Evolutionary conservation across 2,329 filamentous ascomycete genomes (phyloP).

Genomic region (Aspergillus terreus): DNA sequence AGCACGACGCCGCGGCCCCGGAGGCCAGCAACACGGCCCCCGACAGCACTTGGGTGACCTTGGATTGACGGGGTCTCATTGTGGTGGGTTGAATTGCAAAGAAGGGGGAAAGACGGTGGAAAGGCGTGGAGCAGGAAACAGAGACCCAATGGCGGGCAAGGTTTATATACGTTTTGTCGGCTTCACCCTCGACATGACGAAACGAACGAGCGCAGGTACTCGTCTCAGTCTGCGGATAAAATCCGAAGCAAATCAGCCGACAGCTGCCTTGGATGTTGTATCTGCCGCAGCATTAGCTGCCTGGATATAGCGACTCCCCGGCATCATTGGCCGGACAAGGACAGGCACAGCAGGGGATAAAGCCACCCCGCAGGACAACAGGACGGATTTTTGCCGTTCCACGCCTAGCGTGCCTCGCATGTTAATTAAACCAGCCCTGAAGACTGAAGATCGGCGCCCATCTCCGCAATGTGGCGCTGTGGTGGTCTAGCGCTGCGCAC

Average conservation of each 20-base stretch:
- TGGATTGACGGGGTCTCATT: background rate
- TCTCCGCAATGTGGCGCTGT: too few species aligned
- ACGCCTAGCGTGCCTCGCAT: too few species aligned
- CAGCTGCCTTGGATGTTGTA: background rate
- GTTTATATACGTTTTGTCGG: background rate
- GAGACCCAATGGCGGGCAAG: background rate
- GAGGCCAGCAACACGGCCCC: background rate
- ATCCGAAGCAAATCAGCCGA: background rate
- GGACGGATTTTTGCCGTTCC: too few species aligned
- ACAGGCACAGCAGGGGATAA: background rate
- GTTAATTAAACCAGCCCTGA: too few species aligned
- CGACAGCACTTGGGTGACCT: background rate
- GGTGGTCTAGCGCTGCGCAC: too few species aligned
- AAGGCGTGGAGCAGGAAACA: background rate
- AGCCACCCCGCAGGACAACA: background rate
- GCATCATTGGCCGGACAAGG: too few species aligned
- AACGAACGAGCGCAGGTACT: background rate
- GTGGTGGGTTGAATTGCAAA: background rate
- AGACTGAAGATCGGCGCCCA: too few species aligned
- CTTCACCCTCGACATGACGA: too few species aligned
- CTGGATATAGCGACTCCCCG: background rate
- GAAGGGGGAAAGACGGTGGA: background rate
- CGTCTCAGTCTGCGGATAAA: background rate
- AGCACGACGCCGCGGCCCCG: constrained; percentile 33
- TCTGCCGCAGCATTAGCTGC: background rate